Base-by-base conservation (phyloP, 768 basidiomycete species). In the Boletus rufocinnamomeus region DNA sequence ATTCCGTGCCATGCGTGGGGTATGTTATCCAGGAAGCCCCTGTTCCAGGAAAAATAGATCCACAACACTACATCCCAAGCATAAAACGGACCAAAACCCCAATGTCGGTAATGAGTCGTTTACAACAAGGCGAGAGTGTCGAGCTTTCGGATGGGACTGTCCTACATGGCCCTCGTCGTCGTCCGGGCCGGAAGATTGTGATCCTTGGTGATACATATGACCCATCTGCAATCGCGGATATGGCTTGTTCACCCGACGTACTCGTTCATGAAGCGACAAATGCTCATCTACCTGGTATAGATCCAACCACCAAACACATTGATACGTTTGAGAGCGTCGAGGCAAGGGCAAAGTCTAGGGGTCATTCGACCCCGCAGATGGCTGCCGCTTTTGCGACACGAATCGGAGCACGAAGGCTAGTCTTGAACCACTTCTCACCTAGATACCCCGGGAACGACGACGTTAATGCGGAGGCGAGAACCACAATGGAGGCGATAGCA, bases 301-400 rank as follows among this genome's bases (percentile, higher is more conserved):
- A 90, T 61, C 68, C 74, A 7, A 70, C 75, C 28, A 87, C 86
- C 16, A 89, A 88, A 69, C 72, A 74, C 3, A 72, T 69, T 3
- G 90, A 91, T 56, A 87, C 85, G 8, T 80, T 80, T 59, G 80
- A 84, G 64, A 79, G 66, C 16, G 82, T 93, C 8, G 82, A 90
- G 66, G 72, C 73, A 38, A 82, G 85, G 57, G 77, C 91, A 8
- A 87, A 79, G 69, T 86, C 84, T 3, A 82, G 91, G 68, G 95
- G 94, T 0, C 94, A 97, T 72, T 93, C 91, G 6, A 97, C 94
- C 14, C 93, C 94, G 1, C 90, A 92, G 66, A 90, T 94, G 86
- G 95, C 93, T 9, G 94, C 87, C 13, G 77, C 77, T 14, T 95
- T 95, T 68, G 94, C 89, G 6, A 84, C 80, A 68, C 75, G 72